Evolutionary conservation across 1,284 basidiomycete genomes (phyloP), one percentile per base, ranked within the genome.

Genomic region (Leccinum fallax): DNA sequence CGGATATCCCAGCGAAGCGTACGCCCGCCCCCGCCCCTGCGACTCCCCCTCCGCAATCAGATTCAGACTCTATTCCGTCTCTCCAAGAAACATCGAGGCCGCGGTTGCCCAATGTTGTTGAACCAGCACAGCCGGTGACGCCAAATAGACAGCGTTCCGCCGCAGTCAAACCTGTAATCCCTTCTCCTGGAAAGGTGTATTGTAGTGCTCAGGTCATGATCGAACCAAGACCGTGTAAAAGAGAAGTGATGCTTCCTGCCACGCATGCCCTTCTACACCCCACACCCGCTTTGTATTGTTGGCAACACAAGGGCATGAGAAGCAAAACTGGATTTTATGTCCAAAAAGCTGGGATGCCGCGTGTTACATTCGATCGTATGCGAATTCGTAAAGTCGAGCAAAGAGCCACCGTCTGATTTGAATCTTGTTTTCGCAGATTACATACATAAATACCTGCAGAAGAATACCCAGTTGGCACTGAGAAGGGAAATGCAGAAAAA

Each of bases 401-500:
- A 43, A 59, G 53, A 40, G 36, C 16, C 4, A 28, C 56, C 52
- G 46, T 63, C 63, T 74, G 58, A 72, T 62, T 56, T 28, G 19
- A 16, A 28, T 43, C 19, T 32, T 57, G 28, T 34, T 61, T 71
- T 62, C 56, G 66, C 61, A 91, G 90, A 85, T 64, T 92, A 84
- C 80, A 88, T 93, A 66, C 87, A 89, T 6, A 67, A 75, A 19
- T 90, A 92, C 70, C 74, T 93, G 46, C 81, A 84, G 57, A 70
- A 28, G 28, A 28, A 86, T 62, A 90, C 90, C 28, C 85, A 87
- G 66, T 78, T 83, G 36, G 81, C 85, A 2, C 72, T 93, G 51
- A 81, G 85, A 59, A 78, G 80, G 26, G 89, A 89, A 67, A 93
- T 93, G 89, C 85, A 86, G 70, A 88, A 86, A 63, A 70, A 82